Percentiles rank a stretch among this genome's conserved stretches.
These are phyloP conservation scores for Trichoderma gamsii DNA, from an alignment of 495 filamentous ascomycete species.

Conservation along the genomic window DNA sequence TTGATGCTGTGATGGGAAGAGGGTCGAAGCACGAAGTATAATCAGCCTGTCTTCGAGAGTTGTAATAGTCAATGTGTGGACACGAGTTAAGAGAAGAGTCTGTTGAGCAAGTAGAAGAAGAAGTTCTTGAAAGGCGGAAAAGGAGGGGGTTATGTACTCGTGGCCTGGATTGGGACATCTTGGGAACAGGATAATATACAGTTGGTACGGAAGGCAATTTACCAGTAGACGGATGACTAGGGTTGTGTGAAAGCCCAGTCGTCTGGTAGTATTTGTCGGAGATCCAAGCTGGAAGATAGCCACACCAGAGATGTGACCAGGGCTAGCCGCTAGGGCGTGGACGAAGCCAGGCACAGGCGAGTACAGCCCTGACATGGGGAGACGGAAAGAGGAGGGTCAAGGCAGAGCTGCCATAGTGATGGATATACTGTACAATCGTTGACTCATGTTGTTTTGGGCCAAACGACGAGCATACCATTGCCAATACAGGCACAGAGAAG, in stretches of 20 bases:
- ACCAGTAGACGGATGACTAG: not conserved
- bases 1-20: not conserved
- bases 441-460: not conserved
- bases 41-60: not conserved
- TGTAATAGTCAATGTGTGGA: not conserved
- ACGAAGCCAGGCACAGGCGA: not conserved
- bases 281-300: not conserved
- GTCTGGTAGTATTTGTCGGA: not conserved
- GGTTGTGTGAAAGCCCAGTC: not conserved
- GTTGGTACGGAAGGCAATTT: not conserved
- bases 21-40: not conserved
- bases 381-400: not conserved
- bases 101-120: not conserved
- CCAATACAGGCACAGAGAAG: not conserved
- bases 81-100: not conserved
- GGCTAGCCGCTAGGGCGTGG: not conserved
- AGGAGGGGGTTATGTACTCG: constrained; percentile 1
- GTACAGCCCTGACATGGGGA: not conserved
- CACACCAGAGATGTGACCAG: not conserved
- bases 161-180: not conserved
- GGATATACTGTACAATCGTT: not conserved
- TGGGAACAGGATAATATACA: not conserved
- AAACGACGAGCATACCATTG: not conserved
- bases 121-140: not conserved
- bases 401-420: not conserved